Percentiles rank a stretch among this genome's conserved stretches.
phyloP scores from a whole-genome alignment of 2,329 filamentous ascomycete species.

The Pestalotiopsis fici region DNA sequence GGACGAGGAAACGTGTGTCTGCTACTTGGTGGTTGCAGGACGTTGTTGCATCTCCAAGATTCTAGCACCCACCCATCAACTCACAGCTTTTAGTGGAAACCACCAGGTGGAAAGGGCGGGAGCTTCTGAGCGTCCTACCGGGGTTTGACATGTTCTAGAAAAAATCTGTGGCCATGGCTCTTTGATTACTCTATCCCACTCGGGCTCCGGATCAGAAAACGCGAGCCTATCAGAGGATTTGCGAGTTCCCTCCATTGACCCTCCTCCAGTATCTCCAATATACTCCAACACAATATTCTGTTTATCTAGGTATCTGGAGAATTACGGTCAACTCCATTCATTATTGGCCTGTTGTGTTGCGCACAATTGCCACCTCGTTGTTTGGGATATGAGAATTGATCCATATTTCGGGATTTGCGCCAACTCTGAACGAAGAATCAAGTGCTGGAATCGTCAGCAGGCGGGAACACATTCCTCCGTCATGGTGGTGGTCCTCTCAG shows the following conservation, averaged over 20 bases:
- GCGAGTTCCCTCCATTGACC: not conserved
- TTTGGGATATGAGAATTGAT: not conserved
- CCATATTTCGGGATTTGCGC: not conserved
- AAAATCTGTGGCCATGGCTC: not conserved
- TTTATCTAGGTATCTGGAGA: not conserved
- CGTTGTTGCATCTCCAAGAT: not conserved
- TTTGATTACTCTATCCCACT: not conserved
- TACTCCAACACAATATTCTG: not conserved
- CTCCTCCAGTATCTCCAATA: not conserved
- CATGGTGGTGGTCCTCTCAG: too few species aligned
- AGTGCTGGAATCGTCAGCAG: not conserved
- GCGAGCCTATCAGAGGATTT: not conserved
- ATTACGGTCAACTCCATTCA: not conserved
- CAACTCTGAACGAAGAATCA: not conserved
- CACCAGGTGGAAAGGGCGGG: not conserved
- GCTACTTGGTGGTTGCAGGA: not conserved
- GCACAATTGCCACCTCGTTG: not conserved
- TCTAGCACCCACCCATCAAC: not conserved
- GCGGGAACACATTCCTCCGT: not conserved
- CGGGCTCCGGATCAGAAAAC: not conserved
- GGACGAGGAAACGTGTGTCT: not conserved
- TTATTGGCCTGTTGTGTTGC: not conserved
- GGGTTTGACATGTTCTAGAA: not conserved
- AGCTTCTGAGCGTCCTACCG: not conserved
- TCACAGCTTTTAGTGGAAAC: not conserved